Evolutionary conservation across 2,329 filamentous ascomycete species (phyloP), one percentile per base, ranked within the genome.

Genomic region (Fusarium pseudoanthophilum): DNA sequence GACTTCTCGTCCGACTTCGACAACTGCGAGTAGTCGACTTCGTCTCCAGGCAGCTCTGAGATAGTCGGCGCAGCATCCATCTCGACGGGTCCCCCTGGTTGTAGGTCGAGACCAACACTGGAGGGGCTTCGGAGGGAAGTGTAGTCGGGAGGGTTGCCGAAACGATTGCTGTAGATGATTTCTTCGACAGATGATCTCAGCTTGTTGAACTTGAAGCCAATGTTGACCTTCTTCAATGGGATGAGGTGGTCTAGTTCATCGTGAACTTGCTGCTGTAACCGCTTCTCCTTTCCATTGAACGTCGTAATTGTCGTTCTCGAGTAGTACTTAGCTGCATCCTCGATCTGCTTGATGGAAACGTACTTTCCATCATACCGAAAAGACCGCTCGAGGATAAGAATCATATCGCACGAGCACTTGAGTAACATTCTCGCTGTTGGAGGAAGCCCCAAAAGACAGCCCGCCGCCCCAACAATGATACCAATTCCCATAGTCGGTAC

Each of bases 371-470:
- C 76, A 14, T 78, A 78, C 4, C 76, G 49, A 2, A 78, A 78
- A 2, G 76, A 77, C 0, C 76, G 60, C 11, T 78, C 76, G 0
- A 78, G 73, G 0, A 78, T 78, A 0, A 78, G 51, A 11, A 78
- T 78, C 76, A 78, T 78, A 3, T 78, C 76, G 46, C 76, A 78
- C 0, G 76, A 78, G 11, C 76, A 78, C 21, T 78, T 78, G 21
- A 78, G 69, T 21, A 78, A 26, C 76, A 78, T 78, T 7, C 76
- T 67, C 0, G 76, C 76, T 1, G 76, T 78, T 0, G 73, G 68
- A 0, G 76, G 76, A 2, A 75, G 66, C 6, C 63, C 53, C n/a
- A 76, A 39, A 3, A 78, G 28, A 37, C 69, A 78, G 0, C 76
- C 76, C 1, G 64, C 71, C 3, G 58, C 61, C 14, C 76, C 76